Base-by-base conservation (phyloP, 2,329 filamentous ascomycete species). In the Arthrobotrys iridis region DNA sequence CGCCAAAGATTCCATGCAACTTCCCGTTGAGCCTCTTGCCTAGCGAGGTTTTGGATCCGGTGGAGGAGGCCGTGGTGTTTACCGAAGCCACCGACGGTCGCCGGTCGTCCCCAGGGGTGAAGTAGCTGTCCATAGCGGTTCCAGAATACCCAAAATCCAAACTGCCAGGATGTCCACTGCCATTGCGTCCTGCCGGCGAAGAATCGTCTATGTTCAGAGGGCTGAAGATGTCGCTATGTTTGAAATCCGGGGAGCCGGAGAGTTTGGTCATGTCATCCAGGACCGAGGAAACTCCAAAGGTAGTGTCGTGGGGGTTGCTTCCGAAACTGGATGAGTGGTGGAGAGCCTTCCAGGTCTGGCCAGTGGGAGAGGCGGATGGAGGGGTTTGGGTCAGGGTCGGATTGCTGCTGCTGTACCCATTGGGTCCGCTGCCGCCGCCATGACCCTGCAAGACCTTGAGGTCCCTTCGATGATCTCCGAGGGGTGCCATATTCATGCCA, bases 1-100 rank as follows among this genome's bases (percentile, higher is more conserved):
- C 94, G 50, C 94, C 93, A 83, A 97, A 96, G 81, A 97, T 94
- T 43, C 91, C 92, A 81, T 95, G 92, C 77, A 97, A 85, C 83
- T 94, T 95, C 82, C 93, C 93, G 79, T 88, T 86, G 77, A 88
- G 86, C 68, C 90, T 87, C 59, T 91, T 88, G 79, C 89, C 88
- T 73, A 77, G 89, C 85, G 81, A 90, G 91, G 70, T 87, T 87
- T 83, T 89, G 90, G 43, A 94, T 96, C 33, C 92, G 91, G 78
- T 91, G 88, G 80, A 94, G 96, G 82, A 93, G 95, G 68, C 92
- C 88, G 3, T 86, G 2, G 90, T 96, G 11, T 91, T 93, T 77
- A 93, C 89, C 82, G 93, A 97, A 40, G 93, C 93, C 58, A 93
- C 87, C 2, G 95, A 98, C 1, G 94, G 94, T 57, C 94, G 88